Base-by-base conservation (phyloP, 257 asterid species). In the Primulina eburnea region DNA sequence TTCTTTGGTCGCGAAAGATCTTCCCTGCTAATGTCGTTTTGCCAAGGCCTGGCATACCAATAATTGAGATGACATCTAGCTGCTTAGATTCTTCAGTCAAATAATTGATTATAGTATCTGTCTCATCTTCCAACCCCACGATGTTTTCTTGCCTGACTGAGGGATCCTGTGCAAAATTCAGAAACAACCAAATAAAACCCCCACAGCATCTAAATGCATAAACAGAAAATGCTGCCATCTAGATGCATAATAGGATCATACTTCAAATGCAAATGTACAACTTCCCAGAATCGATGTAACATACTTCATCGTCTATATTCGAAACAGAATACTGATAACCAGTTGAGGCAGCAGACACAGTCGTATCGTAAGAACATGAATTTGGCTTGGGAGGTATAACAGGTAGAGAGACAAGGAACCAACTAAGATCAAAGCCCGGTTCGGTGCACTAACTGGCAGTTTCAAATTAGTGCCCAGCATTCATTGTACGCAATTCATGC, bases 21-120 rank as follows among this genome's bases (percentile, higher is more conserved):
- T 79, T 76, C 76, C 75, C 64, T 12, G 86, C 84, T 50, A 76
- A 21, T 2, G 86, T 71, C 7, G 84, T 79, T 64, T 79, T 82
- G 5, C 84, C 84, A n/a, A 63, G 73, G 0, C 82, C 86, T 2
- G 82, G 76, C 73, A 79, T 73, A 5, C 84, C 84, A 8, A 73
- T 43, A 47, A 82, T 73, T 29, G 86, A 60, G 62, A 74, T 68
- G 1, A 71, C 75, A 5, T 43, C 53, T 29, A 82, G 76, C 1
- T 52, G 34, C 0, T 34, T 16, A n/a, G 62, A 4, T 7, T 7
- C 26, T 12, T 66, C 64, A 8, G 0, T 47, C 6, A 82, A 65
- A 53, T 60, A 37, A 0, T 24, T 8, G 2, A 35, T 59, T 4
- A 78, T 12, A 0, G 16, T 62, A 9, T 35, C 24, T 35, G 66